These are phyloP conservation scores for Eimeria sp. DNA, from an alignment of 169 alveolate species.

Conservation along the genomic window DNA sequence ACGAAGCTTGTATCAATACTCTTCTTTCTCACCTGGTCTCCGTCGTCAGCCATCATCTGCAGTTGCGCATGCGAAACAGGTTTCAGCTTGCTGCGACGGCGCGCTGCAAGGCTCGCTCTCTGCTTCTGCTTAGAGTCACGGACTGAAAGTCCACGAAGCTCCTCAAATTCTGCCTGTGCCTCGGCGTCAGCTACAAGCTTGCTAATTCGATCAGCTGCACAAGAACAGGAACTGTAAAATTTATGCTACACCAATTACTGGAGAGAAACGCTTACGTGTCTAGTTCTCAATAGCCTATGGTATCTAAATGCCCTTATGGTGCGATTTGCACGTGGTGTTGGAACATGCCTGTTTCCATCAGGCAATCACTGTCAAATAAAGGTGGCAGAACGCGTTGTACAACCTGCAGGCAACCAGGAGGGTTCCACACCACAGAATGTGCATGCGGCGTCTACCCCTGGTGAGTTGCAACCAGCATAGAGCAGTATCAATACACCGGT, in stretches of 20 bases:
- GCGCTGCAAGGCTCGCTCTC: conserved; percentile 65
- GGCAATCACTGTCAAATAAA: conserved; percentile 39
- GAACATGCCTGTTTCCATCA: conserved; percentile 58
- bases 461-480: neutral
- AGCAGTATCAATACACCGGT: neutral
- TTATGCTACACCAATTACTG: neutral
- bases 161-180: conserved; percentile 82
- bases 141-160: conserved; percentile 77
- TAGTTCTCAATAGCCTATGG: neutral
- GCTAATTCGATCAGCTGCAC: conserved; percentile 59
- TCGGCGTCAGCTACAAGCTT: conserved; percentile 76
- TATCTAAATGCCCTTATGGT: neutral
- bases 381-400: conserved; percentile 44
- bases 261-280: neutral
- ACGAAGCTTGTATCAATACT: neutral
- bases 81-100: conserved; percentile 59
- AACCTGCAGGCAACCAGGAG: conserved; percentile 12
- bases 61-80: conserved; percentile 10
- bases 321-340: neutral
- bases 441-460: neutral
- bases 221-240: neutral
- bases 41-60: conserved; percentile 31
- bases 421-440: neutral
- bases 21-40: conserved; percentile 3
- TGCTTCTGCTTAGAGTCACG: conserved; percentile 36